A percentile compares a stretch with the other conserved stretches of the same genome.
These are phyloP conservation scores for Eucalyptus tenuipes DNA, from an alignment of 345 rosid genomes.

Conservation along the genomic window DNA sequence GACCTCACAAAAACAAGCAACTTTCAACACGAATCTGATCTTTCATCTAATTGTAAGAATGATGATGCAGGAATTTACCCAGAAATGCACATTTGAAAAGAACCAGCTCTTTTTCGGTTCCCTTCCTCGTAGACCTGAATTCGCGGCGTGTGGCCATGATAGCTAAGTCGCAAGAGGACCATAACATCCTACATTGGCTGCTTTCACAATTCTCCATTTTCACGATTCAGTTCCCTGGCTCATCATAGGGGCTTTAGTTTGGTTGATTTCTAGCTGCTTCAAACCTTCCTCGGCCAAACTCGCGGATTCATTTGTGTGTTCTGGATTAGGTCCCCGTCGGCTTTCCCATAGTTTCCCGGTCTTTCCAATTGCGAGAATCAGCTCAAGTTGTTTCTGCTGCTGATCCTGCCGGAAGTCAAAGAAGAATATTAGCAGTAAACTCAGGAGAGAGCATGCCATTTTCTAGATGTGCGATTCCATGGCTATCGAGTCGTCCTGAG, in stretches of 20 bases:
- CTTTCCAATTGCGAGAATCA: conserved; percentile 70
- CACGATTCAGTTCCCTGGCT: background rate
- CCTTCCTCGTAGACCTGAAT: background rate
- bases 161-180: background rate
- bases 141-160: background rate
- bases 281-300: conserved; percentile 3
- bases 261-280: conserved; percentile 15
- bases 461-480: background rate
- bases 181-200: background rate
- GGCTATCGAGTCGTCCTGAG: background rate
- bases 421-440: background rate
- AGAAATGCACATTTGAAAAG: background rate
- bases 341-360: conserved; percentile 46
- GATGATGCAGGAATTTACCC: background rate
- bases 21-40: background rate
- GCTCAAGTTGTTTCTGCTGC: conserved; percentile 80
- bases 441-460: background rate
- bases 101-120: background rate
- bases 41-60: background rate
- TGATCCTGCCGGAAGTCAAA: conserved; percentile 53
- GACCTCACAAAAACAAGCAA: background rate
- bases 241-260: background rate
- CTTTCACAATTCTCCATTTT: background rate
- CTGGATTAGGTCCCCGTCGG: conserved; percentile 10
- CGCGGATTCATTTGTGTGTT: conserved; percentile 12